Evolutionary conservation across 306 rosid species (phyloP), one percentile per base, ranked within the genome.

Genomic region (Quercus robur): DNA sequence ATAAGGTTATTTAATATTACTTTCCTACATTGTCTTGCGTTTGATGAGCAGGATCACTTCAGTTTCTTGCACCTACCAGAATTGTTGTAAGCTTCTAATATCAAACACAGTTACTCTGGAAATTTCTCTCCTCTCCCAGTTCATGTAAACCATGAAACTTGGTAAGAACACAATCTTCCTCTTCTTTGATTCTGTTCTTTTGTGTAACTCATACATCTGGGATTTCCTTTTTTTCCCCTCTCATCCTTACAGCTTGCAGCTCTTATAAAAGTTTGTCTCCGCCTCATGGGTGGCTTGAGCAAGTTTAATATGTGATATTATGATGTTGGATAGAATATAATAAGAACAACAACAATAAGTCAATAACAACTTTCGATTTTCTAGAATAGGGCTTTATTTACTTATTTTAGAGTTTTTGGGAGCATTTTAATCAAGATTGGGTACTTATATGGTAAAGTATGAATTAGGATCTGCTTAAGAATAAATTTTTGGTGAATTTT

Each of bases 71-170:
- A 56, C 56, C 56, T 20, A 2, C 71, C 79, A 33, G 33, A 75
- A 73, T n/a, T 74, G 20, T 69, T 81, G 41, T 46, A 81, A 67
- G 80, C 21, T 77, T 66, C 71, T 80, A 73, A 44, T 61, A 33
- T 76, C 70, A 33, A 41, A 38, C 26, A 68, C 46, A 52, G 79
- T 44, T 61, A 78, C 66, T n/a, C 75, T 3, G 82, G 80, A 80
- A 77, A 70, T 52, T 78, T 86, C 77, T 28, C 73, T 33, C 7
- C 77, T 28, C 56, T 25, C 51, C 20, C 56, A 52, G 66, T 86
- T 77, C 62, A 62, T 56, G 81, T 76, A 14, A 88, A 83, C 64
- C 80, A 94, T 92, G 98, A 94, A 92, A 89, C 86, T 94, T 79
- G 97, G 97, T 92, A 91, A 86, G 23, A 14, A 28, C 55, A 57